Conservation (phyloP, 768 basidiomycete genomes). For the Mycena albidolilacea region DNA sequence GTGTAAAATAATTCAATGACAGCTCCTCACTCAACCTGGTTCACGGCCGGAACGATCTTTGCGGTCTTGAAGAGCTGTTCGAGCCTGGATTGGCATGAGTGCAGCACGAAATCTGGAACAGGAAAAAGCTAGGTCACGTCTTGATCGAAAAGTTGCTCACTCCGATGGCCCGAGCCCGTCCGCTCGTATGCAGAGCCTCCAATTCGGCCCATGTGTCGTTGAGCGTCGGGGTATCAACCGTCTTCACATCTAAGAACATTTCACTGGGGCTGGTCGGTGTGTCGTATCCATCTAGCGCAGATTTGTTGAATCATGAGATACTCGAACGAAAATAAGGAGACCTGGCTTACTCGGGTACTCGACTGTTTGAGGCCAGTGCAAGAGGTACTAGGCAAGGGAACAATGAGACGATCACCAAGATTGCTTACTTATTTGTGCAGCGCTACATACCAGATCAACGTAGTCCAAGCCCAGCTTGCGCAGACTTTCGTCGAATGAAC, state of each 20-base stretch:
- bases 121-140: too few relatives aligned
- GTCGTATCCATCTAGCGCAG: conserved; percentile 33
- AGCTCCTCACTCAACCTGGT: conserved; percentile 61
- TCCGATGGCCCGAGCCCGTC: too few relatives aligned
- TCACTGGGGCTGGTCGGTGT: conserved; percentile 53
- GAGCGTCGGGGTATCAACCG: conserved; percentile 51
- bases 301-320: background rate
- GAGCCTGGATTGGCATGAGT: conserved; percentile 23
- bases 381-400: conserved; percentile 55
- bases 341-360: conserved; percentile 40
- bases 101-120: too few relatives aligned
- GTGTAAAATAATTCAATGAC: background rate
- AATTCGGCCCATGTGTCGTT: conserved; percentile 62
- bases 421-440: background rate
- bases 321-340: background rate
- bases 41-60: conserved; percentile 60
- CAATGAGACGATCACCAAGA: background rate
- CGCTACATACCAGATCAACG: conserved; percentile 57
- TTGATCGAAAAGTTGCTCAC: too few relatives aligned
- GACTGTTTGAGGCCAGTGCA: conserved; percentile 63
- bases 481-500: too few relatives aligned
- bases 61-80: too few relatives aligned
- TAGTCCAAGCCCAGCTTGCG: conserved; percentile 38
- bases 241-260: conserved; percentile 39
- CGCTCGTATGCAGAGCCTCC: too few relatives aligned